These are phyloP conservation scores for Alternaria angustiovoidea DNA, from an alignment of 2,329 filamentous ascomycete species.

Conservation along the genomic window DNA sequence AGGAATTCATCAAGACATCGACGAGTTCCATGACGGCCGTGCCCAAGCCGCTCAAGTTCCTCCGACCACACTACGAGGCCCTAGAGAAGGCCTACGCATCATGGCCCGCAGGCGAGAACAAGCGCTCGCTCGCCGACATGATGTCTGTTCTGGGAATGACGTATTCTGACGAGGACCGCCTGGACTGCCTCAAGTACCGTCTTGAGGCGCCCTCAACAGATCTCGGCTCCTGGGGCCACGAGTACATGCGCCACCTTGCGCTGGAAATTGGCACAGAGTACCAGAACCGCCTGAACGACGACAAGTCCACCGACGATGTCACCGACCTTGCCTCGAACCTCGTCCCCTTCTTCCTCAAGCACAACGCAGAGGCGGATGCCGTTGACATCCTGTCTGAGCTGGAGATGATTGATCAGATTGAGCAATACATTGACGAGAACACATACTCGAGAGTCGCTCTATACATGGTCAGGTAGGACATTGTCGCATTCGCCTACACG, in stretches of 20 bases:
- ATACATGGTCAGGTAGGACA: slow-evolving; percentile 84
- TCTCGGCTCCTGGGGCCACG: slow-evolving; percentile 96
- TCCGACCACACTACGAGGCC: slow-evolving; percentile 93
- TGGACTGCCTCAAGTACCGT: slow-evolving; percentile 96
- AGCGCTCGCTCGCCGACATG: slow-evolving; percentile 88
- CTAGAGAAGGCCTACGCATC: slow-evolving; percentile 87
- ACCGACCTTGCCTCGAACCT: slow-evolving; percentile 83
- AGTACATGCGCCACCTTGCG: slow-evolving; percentile 95
- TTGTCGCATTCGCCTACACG: neutral
- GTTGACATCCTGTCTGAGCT: slow-evolving; percentile 97
- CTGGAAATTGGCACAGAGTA: slow-evolving; percentile 97
- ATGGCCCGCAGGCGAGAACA: slow-evolving; percentile 85
- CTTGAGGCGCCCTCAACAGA: slow-evolving; percentile 89
- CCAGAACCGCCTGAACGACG: slow-evolving; percentile 82
- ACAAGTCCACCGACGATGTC: slow-evolving; percentile 83
- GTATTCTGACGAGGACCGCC: slow-evolving; percentile 92
- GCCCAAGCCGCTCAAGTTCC: slow-evolving; percentile 96
- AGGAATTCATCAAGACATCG: slow-evolving; percentile 97
- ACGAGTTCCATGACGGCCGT: slow-evolving; percentile 99
- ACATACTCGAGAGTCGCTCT: slow-evolving; percentile 92
- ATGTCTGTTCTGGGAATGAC: slow-evolving; percentile 99
- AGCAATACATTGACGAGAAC: slow-evolving; percentile 89
- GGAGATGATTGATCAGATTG: slow-evolving; percentile 93
- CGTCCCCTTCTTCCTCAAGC: slow-evolving; percentile 93
- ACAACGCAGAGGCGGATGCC: slow-evolving; percentile 97